Percentiles rank a stretch among this genome's conserved stretches.
Conservation (phyloP, 805 yeast genomes). For the Candida stauntonica region DNA sequence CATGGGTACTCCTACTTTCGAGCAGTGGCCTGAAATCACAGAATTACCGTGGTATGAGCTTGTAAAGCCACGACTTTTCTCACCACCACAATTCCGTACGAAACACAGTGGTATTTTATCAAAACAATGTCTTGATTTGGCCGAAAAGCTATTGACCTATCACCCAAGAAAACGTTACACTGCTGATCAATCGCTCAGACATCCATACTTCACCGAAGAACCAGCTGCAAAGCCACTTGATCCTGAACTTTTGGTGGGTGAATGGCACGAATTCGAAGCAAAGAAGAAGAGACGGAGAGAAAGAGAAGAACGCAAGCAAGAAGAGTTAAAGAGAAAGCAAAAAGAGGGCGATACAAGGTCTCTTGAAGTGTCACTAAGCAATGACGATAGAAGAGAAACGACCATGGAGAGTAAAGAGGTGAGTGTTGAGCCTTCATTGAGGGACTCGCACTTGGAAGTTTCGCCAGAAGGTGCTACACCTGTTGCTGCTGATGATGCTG, state of each 20-base stretch:
- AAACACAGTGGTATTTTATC: slow-evolving; percentile 40
- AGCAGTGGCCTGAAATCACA: slow-evolving; percentile 75
- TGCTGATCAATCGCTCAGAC: slow-evolving; percentile 65
- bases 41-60: slow-evolving; percentile 91
- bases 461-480: too few relatives aligned
- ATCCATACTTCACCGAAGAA: slow-evolving; percentile 64
- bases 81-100: slow-evolving; percentile 34
- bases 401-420: slow-evolving; percentile 1
- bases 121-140: slow-evolving; percentile 59
- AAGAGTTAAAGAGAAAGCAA: slow-evolving; percentile 15
- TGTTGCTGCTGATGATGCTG: too few relatives aligned
- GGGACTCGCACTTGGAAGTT: too few relatives aligned
- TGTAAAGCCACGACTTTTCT: slow-evolving; percentile 49
- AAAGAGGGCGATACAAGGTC: slow-evolving; percentile 3
- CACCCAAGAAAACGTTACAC: slow-evolving; percentile 66
- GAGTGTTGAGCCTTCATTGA: not conserved
- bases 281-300: slow-evolving; percentile 51
- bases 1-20: slow-evolving; percentile 80
- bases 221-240: slow-evolving; percentile 61
- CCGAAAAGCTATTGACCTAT: slow-evolving; percentile 54
- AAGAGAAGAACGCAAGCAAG: slow-evolving; percentile 22
- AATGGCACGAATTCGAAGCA: slow-evolving; percentile 97
- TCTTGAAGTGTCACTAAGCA: slow-evolving; percentile 2
- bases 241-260: slow-evolving; percentile 59
- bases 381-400: slow-evolving; percentile 2